Base-by-base conservation (phyloP, 2,329 filamentous ascomycete species). In the Botrytis squamosa region DNA sequence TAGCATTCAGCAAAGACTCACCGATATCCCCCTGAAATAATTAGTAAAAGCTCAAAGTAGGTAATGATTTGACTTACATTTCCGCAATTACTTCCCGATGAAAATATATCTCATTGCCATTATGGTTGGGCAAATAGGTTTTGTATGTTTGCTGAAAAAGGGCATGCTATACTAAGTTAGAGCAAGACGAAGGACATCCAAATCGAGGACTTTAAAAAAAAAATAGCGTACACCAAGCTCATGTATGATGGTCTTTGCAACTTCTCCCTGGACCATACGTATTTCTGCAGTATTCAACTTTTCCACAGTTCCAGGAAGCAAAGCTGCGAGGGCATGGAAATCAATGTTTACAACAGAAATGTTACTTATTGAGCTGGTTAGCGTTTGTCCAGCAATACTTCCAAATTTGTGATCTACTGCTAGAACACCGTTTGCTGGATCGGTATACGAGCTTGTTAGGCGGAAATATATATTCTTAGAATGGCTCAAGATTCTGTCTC, bases 261-360 rank as follows among this genome's bases (percentile, higher is more conserved):
- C 29, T 12, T 60, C 65, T 10, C 55, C 44, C 5, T 66, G 36
- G 3, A 55, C 44, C 20, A 67, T 7, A 40, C 25, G 12, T 62
- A 12, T 67, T 36, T 74, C 69, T 22, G 69, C 69, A 20, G 38
- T 18, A 33, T 74, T 74, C 14, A 74, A 67, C 4, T 40, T 72
- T 36, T 46, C n/a, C 10, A 71, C 33, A 14, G 14, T 71, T 29
- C 57, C 57, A 12, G 69, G 70, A 25, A 74, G n/a, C n/a, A 74
- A 55, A 20, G 70, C 42, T 10, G 69, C 59, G 4, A 72, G 18
- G 25, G 64, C 6, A 25, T 20, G 14, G 64, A 67, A 46, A 38
- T n/a, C 18, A 9, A 67, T 9, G 10, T 0, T 46, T 36, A 68
- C 16, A 25, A 46, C 10, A 20, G 36, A 52, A 42, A 18, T 36